Percentiles rank a stretch among this genome's conserved stretches.
Conservation (phyloP, 2,329 filamentous ascomycete species). For the Karstenula rhodostoma region DNA sequence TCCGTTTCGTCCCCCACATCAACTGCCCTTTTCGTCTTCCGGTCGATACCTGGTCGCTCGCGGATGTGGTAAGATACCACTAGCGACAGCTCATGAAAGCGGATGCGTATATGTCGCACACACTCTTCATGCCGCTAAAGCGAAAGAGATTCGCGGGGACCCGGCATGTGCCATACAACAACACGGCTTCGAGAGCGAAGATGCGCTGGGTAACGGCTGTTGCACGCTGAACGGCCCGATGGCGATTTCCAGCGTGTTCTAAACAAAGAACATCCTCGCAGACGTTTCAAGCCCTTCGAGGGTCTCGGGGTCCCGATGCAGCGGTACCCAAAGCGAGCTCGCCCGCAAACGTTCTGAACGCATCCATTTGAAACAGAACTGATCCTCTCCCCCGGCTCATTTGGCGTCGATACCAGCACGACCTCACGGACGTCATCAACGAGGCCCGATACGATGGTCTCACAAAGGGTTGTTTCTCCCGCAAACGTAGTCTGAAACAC, state of each 20-base stretch:
- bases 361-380: background rate
- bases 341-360: conserved; percentile 10
- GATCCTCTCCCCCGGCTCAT: background rate
- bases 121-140: background rate
- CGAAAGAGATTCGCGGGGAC: background rate
- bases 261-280: conserved; percentile 2
- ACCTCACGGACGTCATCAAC: background rate
- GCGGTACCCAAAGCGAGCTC: background rate
- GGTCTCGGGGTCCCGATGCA: background rate
- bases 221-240: background rate
- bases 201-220: background rate
- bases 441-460: background rate
- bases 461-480: background rate
- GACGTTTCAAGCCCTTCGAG: background rate
- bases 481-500: background rate
- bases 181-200: background rate
- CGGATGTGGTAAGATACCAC: background rate
- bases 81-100: background rate
- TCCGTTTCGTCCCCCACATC: background rate
- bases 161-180: background rate
- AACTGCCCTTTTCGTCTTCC: background rate
- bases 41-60: background rate
- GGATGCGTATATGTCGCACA: background rate
- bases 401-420: background rate
- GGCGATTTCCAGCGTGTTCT: background rate